A percentile compares a stretch with the other conserved stretches of the same genome.
phyloP scores from a whole-genome alignment of 164 flowering plant species.

The Chimonanthus salicifolius region DNA sequence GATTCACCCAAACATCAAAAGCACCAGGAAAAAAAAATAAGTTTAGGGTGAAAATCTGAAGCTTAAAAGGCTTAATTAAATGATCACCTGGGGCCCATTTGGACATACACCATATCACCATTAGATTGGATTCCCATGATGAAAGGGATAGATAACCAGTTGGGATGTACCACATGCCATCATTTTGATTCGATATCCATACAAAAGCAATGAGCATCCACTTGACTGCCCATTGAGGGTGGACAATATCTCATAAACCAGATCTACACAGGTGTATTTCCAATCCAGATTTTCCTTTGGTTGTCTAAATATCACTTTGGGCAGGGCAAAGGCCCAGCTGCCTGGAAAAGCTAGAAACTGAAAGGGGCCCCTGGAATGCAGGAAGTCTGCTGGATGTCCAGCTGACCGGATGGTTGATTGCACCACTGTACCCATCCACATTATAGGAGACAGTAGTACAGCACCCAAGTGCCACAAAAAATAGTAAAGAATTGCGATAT shows the following conservation, averaged over 20 bases:
- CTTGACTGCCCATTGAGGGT: no score
- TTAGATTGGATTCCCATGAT: no score
- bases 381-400: neutral
- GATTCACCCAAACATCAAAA: constrained; percentile 10
- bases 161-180: no score
- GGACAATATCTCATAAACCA: no score
- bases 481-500: neutral
- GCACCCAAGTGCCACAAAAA: neutral
- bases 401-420: neutral
- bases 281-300: neutral
- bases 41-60: neutral
- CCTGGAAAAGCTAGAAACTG: neutral
- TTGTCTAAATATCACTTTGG: neutral
- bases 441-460: no score
- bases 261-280: no score
- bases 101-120: neutral
- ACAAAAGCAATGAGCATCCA: no score
- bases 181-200: no score
- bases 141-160: no score
- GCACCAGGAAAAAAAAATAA: neutral
- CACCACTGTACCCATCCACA: no score
- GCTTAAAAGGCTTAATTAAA: neutral
- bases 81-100: neutral
- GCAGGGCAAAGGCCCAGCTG: neutral
- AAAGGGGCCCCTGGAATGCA: neutral